A percentile compares a stretch with the other conserved stretches of the same genome.
phyloP scores from a whole-genome alignment of 495 filamentous ascomycete genomes.

The Halenospora varia region DNA sequence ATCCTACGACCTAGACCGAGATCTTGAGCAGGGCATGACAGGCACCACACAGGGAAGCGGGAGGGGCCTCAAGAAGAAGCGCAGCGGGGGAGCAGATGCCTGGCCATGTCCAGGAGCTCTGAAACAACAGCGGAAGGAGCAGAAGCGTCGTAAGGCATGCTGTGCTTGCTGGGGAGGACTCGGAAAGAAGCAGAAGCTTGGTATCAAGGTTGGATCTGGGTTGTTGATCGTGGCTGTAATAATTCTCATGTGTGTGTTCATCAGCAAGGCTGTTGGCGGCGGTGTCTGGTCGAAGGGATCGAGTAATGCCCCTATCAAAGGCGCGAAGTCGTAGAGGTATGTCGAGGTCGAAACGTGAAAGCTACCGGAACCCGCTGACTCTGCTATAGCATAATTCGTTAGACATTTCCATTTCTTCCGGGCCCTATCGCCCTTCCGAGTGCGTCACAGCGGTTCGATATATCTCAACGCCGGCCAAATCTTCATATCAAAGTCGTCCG shows the following conservation, averaged over 20 bases:
- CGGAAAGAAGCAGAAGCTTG: conserved; percentile 45
- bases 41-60: conserved; percentile 18
- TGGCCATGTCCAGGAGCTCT: conserved; percentile 14
- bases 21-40: conserved; percentile 30
- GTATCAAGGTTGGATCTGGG: conserved; percentile 49
- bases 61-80: conserved; percentile 26
- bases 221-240: conserved; percentile 54
- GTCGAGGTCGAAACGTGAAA: no score
- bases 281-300: conserved; percentile 38
- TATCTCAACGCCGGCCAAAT: no score
- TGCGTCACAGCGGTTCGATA: no score
- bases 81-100: not conserved
- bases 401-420: no score
- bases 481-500: no score
- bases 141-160: conserved; percentile 20
- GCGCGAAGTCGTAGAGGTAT: no score
- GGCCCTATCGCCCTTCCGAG: no score
- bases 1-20: conserved; percentile 27
- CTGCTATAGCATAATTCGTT: no score
- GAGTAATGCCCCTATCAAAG: conserved; percentile 11
- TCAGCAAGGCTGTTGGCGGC: conserved; percentile 56
- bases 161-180: conserved; percentile 35
- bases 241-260: conserved; percentile 59
- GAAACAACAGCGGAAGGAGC: conserved; percentile 21
- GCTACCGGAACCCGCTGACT: no score